Base-by-base conservation (phyloP, 2,329 filamentous ascomycete genomes). In the Epichloe bromicola region DNA sequence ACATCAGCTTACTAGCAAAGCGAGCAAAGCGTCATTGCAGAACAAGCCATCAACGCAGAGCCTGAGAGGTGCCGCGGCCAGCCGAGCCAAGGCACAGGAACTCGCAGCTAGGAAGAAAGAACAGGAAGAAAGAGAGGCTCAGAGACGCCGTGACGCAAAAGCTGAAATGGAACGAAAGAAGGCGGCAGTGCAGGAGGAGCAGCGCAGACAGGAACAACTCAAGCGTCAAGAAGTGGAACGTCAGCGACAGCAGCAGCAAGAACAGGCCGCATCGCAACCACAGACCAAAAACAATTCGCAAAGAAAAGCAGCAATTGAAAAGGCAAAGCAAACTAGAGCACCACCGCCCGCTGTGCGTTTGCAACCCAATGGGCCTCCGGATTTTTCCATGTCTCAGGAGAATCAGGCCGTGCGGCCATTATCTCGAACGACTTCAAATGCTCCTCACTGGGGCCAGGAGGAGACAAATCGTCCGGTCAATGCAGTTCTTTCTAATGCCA, bases 41-140 rank as follows among this genome's bases (percentile, higher is more conserved):
- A 72, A 71, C 0, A 82, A 80, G 56, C 59, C 68, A 4, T 78
- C 78, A 1, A 60, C 70, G 8, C 71, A 76, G 50, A 86, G 77
- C 60, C 72, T 89, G 49, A 87, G 85, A 64, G 58, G 58, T 5
- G 61, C 66, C 0, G 80, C 82, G 34, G 74, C 72, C n/a, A 73
- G 77, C 2, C 80, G 83, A 48, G 78, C 82, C 0, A 87, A 85
- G 63, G 84, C 86, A 2, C 71, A 90, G 20, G 81, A 90, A 50
- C 74, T 85, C 46, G 87, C 85, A 2, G 85, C 87, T 39, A 84
- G 82, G 61, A 90, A 89, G 66, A 91, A 85, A 63, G 88, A 95
- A 64, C 84, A 83, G 63, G 89, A 95, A 59, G 88, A 94, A 62
- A 80, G 82, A 46, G 86, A 89, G 56, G 80, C 81, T 14, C 83